phyloP scores from a whole-genome alignment of 768 basidiomycete genomes.

The Rhodosporidiobolus sp. region DNA sequence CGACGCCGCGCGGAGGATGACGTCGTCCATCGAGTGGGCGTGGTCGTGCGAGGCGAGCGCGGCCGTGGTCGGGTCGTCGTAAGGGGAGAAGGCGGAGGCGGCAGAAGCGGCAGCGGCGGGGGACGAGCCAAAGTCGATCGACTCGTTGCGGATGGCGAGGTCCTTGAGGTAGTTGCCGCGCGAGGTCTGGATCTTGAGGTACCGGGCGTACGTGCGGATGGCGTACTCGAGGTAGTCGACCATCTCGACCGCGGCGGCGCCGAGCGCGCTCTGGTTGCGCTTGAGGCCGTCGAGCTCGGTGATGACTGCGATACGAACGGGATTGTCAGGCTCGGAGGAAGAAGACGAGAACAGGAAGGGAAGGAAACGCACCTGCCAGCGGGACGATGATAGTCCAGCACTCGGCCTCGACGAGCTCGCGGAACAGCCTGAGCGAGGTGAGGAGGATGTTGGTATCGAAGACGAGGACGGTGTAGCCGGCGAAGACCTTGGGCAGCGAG shows the following conservation, averaged over 20 bases:
- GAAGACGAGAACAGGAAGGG: neutral
- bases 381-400: conserved; percentile 88
- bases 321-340: too few relatives aligned
- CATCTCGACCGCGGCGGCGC: conserved; percentile 68
- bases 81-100: conserved; percentile 32
- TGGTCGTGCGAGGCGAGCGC: conserved; percentile 43
- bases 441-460: conserved; percentile 93
- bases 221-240: conserved; percentile 68
- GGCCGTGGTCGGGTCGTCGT: conserved; percentile 5
- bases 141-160: conserved; percentile 76
- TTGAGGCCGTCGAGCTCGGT: conserved; percentile 95
- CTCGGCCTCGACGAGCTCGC: conserved; percentile 70
- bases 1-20: conserved; percentile 84
- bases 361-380: conserved; percentile 57
- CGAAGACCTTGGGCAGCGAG: conserved; percentile 58
- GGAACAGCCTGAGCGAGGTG: conserved; percentile 70
- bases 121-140: conserved; percentile 61
- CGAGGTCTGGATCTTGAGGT: conserved; percentile 90
- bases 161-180: conserved; percentile 88
- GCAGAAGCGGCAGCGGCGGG: conserved; percentile 37
- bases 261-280: conserved; percentile 61
- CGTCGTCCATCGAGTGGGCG: conserved; percentile 87
- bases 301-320: conserved; percentile 70
- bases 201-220: conserved; percentile 67
- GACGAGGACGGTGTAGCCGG: conserved; percentile 86